Percentiles rank a stretch among this genome's conserved stretches.
Evolutionary conservation across 108 stramenopile genomes (phyloP).

Genomic region (Conticribra weissflogii): DNA sequence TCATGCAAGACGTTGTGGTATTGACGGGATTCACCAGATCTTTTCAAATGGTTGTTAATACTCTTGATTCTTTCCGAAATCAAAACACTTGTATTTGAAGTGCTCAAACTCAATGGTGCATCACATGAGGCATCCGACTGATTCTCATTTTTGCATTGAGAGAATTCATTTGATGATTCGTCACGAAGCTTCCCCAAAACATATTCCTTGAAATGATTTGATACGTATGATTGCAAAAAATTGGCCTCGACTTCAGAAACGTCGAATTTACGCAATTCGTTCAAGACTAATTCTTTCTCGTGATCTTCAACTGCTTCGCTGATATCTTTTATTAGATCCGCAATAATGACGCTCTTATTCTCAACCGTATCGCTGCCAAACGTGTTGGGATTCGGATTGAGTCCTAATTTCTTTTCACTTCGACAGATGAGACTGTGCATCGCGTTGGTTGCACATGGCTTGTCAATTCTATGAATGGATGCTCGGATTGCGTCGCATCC

Average conservation of each 20-base stretch:
- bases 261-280: constrained; percentile 58
- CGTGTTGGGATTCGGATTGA: not conserved
- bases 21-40: not conserved
- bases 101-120: not conserved
- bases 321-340: constrained; percentile 61
- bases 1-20: not conserved
- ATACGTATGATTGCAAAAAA: constrained; percentile 63
- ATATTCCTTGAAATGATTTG: constrained; percentile 66
- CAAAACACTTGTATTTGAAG: not conserved
- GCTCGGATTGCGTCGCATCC: constrained; percentile 16
- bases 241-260: constrained; percentile 65
- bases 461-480: constrained; percentile 14
- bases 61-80: not conserved
- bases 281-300: constrained; percentile 60
- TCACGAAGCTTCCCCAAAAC: constrained; percentile 40
- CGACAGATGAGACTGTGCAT: constrained; percentile 10
- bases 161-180: not conserved
- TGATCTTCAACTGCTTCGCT: constrained; percentile 55
- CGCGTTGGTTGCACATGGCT: constrained; percentile 12
- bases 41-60: not conserved
- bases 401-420: constrained; percentile 27
- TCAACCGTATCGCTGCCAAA: not conserved
- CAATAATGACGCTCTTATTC: constrained; percentile 8
- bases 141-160: too few relatives aligned
- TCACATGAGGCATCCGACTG: not conserved